These are phyloP conservation scores for Arabidopsis thaliana DNA, from an alignment of 345 rosid species.

Conservation along the genomic window TAIR10.1 NC_003070.9:18102501-18103000, in stretches of 20 bases:
- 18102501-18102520: conserved; percentile 68
- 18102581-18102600: conserved; percentile 66
- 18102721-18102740: conserved; percentile 45
- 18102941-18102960: conserved; percentile 82
- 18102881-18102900: conserved; percentile 70
- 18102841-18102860: conserved; percentile 76
- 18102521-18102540: conserved; percentile 55
- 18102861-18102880: conserved; percentile 92
- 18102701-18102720: conserved; percentile 22
- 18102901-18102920: conserved; percentile 73
- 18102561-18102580: conserved; percentile 81
- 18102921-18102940: conserved; percentile 80
- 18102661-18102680: conserved; percentile 43
- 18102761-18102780: conserved; percentile 59
- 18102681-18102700: conserved; percentile 1
- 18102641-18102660: conserved; percentile 74
- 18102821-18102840: conserved; percentile 66
- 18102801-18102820: conserved; percentile 65
- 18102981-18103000: conserved; percentile 56
- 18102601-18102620: conserved; percentile 73
- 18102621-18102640: conserved; percentile 77
- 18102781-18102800: conserved; percentile 67
- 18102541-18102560: conserved; percentile 46
- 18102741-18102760: conserved; percentile 72
- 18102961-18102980: conserved; percentile 77